A percentile compares a stretch with the other conserved stretches of the same genome.
phyloP scores from a whole-genome alignment of 257 asterid genomes.

The Cinchona pubescens region DNA sequence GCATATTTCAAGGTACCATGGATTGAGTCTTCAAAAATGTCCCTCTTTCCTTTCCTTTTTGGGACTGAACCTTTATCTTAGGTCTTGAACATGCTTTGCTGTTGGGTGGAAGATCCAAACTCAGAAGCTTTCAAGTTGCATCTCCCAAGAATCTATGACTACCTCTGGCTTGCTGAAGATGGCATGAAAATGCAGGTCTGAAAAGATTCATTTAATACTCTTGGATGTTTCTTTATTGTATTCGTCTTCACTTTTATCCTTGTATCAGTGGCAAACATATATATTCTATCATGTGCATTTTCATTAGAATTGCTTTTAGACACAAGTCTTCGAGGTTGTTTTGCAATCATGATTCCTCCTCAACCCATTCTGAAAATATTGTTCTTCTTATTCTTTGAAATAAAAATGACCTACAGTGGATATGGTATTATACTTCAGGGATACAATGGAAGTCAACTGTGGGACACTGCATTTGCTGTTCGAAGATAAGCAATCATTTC shows the following conservation, averaged over 20 bases:
- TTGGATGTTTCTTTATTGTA: background rate
- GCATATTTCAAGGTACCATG: background rate
- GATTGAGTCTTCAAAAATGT: background rate
- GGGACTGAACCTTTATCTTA: slow-evolving; percentile 24
- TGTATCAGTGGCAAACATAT: background rate
- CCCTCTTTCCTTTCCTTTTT: background rate
- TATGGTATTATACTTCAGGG: slow-evolving; percentile 49
- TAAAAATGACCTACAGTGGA: background rate
- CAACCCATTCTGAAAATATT: background rate
- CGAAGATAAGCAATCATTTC: slow-evolving; percentile 95
- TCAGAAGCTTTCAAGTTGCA: slow-evolving; percentile 98
- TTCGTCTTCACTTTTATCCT: background rate
- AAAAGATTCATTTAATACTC: background rate
- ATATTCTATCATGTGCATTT: background rate
- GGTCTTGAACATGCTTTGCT: slow-evolving; percentile 96
- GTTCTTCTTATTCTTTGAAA: background rate
- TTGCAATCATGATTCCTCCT: background rate
- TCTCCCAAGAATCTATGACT: slow-evolving; percentile 83
- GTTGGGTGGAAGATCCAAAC: slow-evolving; percentile 95
- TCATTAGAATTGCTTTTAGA: background rate
- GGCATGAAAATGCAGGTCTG: slow-evolving; percentile 99
- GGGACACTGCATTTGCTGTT: slow-evolving; percentile 87
- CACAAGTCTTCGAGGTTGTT: background rate
- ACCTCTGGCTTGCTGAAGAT: slow-evolving; percentile 95
- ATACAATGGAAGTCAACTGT: slow-evolving; percentile 91